Evolutionary conservation across 176 grass and related monocot species (phyloP).

Genomic region (Rhipidocladum racemiflorum): DNA sequence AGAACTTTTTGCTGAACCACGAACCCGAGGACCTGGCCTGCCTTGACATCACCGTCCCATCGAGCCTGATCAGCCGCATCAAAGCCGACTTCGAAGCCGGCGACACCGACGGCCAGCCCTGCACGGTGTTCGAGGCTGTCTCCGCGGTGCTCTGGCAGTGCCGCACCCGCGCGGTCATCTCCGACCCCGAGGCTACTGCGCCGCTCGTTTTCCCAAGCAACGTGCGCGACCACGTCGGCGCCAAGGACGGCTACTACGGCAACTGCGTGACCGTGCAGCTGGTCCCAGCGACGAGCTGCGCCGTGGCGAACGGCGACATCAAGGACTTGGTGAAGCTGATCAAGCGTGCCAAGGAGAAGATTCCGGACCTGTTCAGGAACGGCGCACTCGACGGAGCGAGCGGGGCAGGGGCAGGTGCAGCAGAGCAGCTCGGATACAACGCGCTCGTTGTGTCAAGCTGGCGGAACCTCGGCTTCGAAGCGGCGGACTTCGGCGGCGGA

Average conservation of each 20-base stretch:
- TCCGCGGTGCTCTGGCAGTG: conserved; percentile 29
- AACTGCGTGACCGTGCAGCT: conserved; percentile 31
- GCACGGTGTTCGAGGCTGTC: conserved; percentile 35
- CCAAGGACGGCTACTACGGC: conserved; percentile 33
- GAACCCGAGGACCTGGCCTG: not conserved
- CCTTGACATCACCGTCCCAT: conserved; percentile 20
- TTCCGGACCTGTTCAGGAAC: not conserved
- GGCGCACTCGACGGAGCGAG: not conserved
- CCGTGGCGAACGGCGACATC: not conserved
- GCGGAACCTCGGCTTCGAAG: conserved; percentile 9
- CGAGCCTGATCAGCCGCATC: conserved; percentile 1
- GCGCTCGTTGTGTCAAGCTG: not conserved
- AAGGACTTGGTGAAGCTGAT: not conserved
- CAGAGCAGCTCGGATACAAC: not conserved
- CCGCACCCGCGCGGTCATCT: conserved; percentile 13
- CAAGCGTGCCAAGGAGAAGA: not conserved
- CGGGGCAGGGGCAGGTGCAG: not conserved
- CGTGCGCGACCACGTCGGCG: conserved; percentile 15
- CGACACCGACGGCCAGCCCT: not conserved
- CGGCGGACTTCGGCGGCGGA: not conserved
- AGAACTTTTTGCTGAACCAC: conserved; percentile 1
- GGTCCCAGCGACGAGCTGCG: not conserved
- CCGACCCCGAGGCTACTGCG: not conserved
- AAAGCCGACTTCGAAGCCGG: not conserved
- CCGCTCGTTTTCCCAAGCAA: conserved; percentile 35